These are phyloP conservation scores for Trametes coccinea DNA, from an alignment of 768 basidiomycete species.

Conservation along the genomic window DNA sequence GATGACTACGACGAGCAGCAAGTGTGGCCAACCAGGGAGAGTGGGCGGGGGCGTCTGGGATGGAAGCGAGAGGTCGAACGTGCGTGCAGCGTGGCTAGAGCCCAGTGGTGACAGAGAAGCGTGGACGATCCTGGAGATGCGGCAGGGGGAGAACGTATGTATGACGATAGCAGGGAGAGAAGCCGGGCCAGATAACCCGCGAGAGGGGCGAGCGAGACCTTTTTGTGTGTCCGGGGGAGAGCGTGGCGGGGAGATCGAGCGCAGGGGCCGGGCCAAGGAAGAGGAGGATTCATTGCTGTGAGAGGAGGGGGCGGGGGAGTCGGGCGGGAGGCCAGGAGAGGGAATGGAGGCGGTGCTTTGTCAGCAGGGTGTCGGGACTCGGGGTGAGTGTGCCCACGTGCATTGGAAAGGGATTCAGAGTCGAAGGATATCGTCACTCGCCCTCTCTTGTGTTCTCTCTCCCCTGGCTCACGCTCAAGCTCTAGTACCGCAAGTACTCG, in stretches of 20 bases:
- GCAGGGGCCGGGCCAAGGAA: not conserved
- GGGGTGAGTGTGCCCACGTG: constrained; percentile 34
- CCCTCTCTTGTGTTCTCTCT: not conserved
- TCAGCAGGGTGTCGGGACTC: constrained; percentile 17
- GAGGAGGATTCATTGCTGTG: not conserved
- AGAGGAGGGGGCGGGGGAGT: not conserved
- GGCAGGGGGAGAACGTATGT: no score
- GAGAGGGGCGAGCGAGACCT: not conserved
- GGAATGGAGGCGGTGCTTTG: constrained; percentile 21
- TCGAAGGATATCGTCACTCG: constrained; percentile 19
- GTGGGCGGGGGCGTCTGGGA: constrained; percentile 14
- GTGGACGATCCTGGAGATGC: not conserved
- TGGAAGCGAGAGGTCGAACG: constrained; percentile 19
- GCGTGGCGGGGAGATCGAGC: not conserved
- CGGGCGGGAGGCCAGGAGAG: not conserved
- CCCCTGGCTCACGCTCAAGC: not conserved
- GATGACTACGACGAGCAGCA: constrained; percentile 13
- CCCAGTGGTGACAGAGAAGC: not conserved
- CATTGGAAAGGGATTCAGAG: constrained; percentile 1
- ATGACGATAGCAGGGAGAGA: constrained; percentile 3
- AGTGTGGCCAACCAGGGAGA: not conserved
- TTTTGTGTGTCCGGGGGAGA: not conserved
- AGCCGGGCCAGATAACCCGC: not conserved
- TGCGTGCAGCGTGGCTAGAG: constrained; percentile 17
- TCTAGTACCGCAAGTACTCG: no score